These are phyloP conservation scores for Cucumis hystrix DNA, from an alignment of 306 rosid species.

Conservation along the genomic window DNA sequence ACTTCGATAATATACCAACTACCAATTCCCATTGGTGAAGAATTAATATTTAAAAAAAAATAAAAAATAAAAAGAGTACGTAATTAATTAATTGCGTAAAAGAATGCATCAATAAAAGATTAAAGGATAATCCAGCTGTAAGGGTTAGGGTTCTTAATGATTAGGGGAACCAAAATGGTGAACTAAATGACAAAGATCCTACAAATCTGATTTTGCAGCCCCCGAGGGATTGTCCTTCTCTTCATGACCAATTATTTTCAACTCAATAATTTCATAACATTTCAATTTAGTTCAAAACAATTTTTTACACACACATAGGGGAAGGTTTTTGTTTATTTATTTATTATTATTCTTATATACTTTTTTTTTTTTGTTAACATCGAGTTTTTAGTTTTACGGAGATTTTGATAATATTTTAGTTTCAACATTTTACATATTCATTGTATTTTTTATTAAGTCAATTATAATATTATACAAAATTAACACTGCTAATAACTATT, in stretches of 20 bases:
- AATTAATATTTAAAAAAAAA: no score
- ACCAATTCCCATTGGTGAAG: no score
- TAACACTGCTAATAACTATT: no score
- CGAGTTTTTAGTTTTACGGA: no score
- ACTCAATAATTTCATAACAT: background rate
- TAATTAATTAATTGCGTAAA: background rate
- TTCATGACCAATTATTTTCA: background rate
- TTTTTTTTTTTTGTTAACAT: no score
- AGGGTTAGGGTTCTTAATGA: background rate
- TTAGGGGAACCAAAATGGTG: background rate
- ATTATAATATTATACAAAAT: no score
- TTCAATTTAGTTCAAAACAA: background rate
- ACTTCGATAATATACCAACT: background rate
- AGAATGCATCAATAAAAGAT: background rate
- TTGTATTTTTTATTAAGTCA: no score
- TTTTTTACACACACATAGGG: background rate
- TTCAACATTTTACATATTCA: no score
- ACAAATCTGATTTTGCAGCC: constrained; percentile 4
- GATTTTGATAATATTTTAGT: no score
- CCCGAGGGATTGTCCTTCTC: constrained; percentile 2
- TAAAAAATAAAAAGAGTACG: no score
- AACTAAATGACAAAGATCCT: constrained; percentile 3
- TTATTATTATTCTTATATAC: no score
- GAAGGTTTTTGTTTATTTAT: no score
- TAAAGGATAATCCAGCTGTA: background rate